These are phyloP conservation scores for Pichia sp. DNA, from an alignment of 1,139 yeast genomes.

Conservation along the genomic window DNA sequence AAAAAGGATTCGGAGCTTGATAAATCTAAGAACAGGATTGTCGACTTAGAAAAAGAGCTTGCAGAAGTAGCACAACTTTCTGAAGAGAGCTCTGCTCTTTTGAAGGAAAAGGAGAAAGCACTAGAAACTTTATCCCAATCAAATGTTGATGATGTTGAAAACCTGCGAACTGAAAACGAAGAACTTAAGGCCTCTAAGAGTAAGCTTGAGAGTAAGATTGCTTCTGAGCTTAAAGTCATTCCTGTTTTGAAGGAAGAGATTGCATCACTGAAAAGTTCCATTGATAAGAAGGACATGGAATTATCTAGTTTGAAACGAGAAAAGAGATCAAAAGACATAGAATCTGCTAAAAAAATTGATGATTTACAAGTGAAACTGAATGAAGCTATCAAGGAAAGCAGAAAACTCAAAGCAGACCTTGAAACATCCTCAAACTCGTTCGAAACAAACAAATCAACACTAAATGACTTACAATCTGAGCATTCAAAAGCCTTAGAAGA, in stretches of 20 bases:
- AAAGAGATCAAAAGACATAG: constrained; percentile 10
- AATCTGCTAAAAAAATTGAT: constrained; percentile 5
- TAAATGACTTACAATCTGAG: constrained; percentile 1
- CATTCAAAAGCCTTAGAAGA: constrained; percentile 1
- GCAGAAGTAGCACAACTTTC: constrained; percentile 7
- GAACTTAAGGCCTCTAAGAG: constrained; percentile 26
- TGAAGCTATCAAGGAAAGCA: constrained; percentile 7
- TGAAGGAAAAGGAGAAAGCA: constrained; percentile 9
- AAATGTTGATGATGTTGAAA: constrained; percentile 16
- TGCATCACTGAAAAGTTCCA: constrained; percentile 28
- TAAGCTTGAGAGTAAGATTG: constrained; percentile 9
- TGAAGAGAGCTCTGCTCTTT: not conserved
- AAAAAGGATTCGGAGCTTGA: constrained; percentile 42
- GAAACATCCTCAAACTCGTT: not conserved
- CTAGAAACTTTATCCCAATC: constrained; percentile 4
- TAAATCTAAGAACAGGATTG: constrained; percentile 37
- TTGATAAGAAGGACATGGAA: constrained; percentile 23
- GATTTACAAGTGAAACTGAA: constrained; percentile 10
- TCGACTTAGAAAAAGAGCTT: constrained; percentile 36
- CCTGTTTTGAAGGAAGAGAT: constrained; percentile 36
- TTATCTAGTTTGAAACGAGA: constrained; percentile 18
- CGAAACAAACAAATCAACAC: not conserved
- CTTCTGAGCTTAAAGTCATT: constrained; percentile 34
- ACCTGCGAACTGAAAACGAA: constrained; percentile 9
- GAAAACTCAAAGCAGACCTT: constrained; percentile 1